Percentiles rank a stretch among this genome's conserved stretches.
phyloP scores from a whole-genome alignment of 1,284 basidiomycete genomes.

The Takashimella koratensis region DNA sequence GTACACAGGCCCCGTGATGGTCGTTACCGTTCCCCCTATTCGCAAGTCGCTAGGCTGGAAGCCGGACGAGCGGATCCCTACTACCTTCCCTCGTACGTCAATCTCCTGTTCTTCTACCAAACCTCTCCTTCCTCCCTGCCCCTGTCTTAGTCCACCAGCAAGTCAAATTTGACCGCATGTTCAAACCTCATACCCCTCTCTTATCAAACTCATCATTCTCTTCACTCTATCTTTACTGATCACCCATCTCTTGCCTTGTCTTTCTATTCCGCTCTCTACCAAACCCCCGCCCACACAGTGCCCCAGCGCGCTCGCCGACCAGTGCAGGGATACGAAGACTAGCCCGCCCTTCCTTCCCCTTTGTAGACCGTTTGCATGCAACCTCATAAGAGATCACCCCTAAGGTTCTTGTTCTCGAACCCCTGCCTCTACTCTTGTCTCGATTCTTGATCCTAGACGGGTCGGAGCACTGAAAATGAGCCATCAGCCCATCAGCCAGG shows the following conservation, averaged over 20 bases:
- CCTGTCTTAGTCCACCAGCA: too few relatives aligned
- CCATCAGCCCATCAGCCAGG: too few relatives aligned
- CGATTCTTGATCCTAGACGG: not conserved
- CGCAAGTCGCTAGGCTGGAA: conserved; percentile 69
- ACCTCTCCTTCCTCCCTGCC: conserved; percentile 1
- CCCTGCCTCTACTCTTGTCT: not conserved
- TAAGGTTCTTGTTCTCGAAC: not conserved
- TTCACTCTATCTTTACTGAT: not conserved
- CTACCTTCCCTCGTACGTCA: conserved; percentile 77
- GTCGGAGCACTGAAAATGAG: not conserved
- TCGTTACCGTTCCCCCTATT: conserved; percentile 72
- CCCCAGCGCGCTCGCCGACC: conserved; percentile 40
- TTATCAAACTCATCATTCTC: too few relatives aligned
- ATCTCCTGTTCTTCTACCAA: too few relatives aligned
- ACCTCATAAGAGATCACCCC: not conserved
- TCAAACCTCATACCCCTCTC: too few relatives aligned
- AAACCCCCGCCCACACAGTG: too few relatives aligned
- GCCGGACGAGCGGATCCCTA: conserved; percentile 70
- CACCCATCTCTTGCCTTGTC: not conserved
- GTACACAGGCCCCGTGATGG: conserved; percentile 71
- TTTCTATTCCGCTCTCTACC: conserved; percentile 1
- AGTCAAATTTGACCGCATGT: too few relatives aligned
- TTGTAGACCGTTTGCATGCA: conserved; percentile 1
- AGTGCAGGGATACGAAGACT: conserved; percentile 38
- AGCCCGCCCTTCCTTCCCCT: conserved; percentile 21